These are phyloP conservation scores for Flaveria bidentis DNA, from an alignment of 129 eudicot species.

Conservation along the genomic window DNA sequence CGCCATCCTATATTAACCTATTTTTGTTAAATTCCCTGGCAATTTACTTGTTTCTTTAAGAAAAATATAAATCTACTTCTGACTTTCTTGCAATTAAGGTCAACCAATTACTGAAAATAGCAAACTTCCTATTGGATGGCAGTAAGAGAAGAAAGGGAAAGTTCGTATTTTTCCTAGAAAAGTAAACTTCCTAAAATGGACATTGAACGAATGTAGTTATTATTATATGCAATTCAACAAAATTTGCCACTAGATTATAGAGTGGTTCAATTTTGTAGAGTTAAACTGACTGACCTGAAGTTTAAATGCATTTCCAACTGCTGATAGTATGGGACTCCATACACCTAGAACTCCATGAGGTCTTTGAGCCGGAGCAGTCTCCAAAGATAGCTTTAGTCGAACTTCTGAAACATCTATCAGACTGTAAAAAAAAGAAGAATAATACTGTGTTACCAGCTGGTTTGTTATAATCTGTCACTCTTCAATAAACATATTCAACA, in stretches of 20 bases:
- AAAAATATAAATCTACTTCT: background rate
- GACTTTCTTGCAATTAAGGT: background rate
- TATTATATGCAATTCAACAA: background rate
- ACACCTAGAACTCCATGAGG: constrained; percentile 96
- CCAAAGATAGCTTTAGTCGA: constrained; percentile 77
- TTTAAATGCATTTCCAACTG: constrained; percentile 96
- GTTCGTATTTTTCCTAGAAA: constrained; percentile 1
- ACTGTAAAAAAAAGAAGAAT: constrained; percentile 45
- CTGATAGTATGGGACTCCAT: constrained; percentile 96
- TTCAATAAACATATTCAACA: background rate
- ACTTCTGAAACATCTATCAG: constrained; percentile 93
- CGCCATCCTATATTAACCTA: background rate
- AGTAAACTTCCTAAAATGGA: background rate
- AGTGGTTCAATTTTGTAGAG: constrained; percentile 1
- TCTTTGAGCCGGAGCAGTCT: constrained; percentile 98
- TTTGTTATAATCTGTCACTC: background rate
- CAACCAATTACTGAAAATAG: background rate
- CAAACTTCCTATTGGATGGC: background rate
- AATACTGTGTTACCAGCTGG: constrained; percentile 4
- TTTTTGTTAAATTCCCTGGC: constrained; percentile 1
- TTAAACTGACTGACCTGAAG: constrained; percentile 62
- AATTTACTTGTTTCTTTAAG: background rate
- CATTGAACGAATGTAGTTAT: background rate
- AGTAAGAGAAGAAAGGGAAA: constrained; percentile 2
- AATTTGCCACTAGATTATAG: constrained; percentile 21